Evolutionary conservation across 495 filamentous ascomycete genomes (phyloP), one percentile per base, ranked within the genome.

Genomic region (Glonium stellatum): DNA sequence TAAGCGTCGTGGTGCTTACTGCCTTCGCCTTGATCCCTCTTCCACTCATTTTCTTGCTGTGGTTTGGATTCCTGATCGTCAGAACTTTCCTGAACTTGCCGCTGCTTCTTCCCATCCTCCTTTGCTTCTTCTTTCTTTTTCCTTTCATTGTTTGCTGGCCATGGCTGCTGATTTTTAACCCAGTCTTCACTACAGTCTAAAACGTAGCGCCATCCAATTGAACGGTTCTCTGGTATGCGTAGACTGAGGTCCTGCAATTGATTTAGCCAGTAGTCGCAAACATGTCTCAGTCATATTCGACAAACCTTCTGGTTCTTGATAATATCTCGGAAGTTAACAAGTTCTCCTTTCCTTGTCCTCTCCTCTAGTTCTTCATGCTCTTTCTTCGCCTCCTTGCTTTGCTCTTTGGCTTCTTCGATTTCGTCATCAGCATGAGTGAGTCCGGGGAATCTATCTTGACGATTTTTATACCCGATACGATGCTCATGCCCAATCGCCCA

Each of bases 381-480:
- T 23, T 44, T 50, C 25, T 47, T 21, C 8, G 31, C 46, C 57
- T 44, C 56, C 56, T 37, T 37, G 8, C 35, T 62, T 42, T 11
- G 31, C 25, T 63, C 50, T 19, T 44, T 54, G 12, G 10, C 27
- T 18, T 44, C 39, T 18, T 44, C 39, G 18, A 44, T 13, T 46
- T 61, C 65, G 23, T 67, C 61, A 15, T 60, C 65, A 19, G 60
- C 59, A 48, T 63, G 63, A 11, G 63, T 68, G 12, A 68, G 22
- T 10, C 66, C 66, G 6, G 66, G 63, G 12, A 15, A 19, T n/a
- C 66, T 55, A 37, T 56, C 53, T 18, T 60, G 42, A 5, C 55
- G 51, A 46, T 68, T 68, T 18, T 25, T 42, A 41, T 56, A 54
- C 19, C 66, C 66, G 36, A 66, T 44, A 27, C 54, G 59, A 36